phyloP scores from a whole-genome alignment of 2,329 filamentous ascomycete genomes.

The Ciborinia camelliae region DNA sequence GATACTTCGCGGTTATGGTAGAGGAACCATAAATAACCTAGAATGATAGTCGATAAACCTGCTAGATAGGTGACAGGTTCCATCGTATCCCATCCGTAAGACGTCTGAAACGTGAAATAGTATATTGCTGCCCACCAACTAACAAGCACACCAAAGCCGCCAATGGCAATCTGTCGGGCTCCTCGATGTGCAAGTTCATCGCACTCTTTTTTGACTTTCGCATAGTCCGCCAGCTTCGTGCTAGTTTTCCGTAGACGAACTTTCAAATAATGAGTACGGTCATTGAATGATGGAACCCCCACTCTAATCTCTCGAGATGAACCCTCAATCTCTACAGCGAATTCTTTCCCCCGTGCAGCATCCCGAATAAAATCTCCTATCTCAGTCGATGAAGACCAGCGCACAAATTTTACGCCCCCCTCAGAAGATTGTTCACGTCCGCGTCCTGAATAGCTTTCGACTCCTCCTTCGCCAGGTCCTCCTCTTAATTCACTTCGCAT shows the following conservation, averaged over 20 bases:
- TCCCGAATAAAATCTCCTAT: conserved; percentile 93
- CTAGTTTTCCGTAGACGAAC: conserved; percentile 71
- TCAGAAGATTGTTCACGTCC: conserved; percentile 46
- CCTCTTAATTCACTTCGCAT: conserved; percentile 43
- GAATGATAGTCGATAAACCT: conserved; percentile 80
- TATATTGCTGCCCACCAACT: conserved; percentile 73
- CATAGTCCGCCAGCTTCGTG: conserved; percentile 62
- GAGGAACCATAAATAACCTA: conserved; percentile 89
- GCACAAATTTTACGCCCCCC: conserved; percentile 61
- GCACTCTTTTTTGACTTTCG: conserved; percentile 76
- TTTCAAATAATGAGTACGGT: conserved; percentile 86
- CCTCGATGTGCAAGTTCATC: conserved; percentile 72
- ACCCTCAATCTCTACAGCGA: conserved; percentile 79
- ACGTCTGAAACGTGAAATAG: conserved; percentile 65
- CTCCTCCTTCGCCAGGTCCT: conserved; percentile 52
- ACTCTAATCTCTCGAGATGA: conserved; percentile 65
- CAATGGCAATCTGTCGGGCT: conserved; percentile 75
- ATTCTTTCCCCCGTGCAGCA: conserved; percentile 78
- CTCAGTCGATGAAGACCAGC: conserved; percentile 85
- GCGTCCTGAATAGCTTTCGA: conserved; percentile 68
- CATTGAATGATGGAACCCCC: conserved; percentile 80
- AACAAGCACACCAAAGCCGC: conserved; percentile 69
- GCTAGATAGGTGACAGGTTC: conserved; percentile 89
- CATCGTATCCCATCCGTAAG: conserved; percentile 85
- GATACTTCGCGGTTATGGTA: conserved; percentile 88